Conservation (phyloP, 148 eudicot species). For the Fagopyrum homotropicum region DNA sequence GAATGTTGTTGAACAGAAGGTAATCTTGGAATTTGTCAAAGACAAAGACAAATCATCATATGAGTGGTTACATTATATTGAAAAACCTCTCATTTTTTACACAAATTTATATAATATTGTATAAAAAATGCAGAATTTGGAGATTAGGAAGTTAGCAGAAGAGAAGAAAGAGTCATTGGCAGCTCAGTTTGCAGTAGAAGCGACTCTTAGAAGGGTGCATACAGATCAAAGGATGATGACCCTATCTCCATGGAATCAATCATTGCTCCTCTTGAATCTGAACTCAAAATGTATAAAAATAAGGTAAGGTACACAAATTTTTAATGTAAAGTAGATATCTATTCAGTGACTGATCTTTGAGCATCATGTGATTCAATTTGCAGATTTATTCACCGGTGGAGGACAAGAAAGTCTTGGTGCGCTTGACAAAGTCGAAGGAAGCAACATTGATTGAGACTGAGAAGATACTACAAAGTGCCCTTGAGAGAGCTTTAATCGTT, state of each 20-base stretch:
- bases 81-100: neutral
- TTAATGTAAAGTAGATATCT: neutral
- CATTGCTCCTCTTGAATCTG: constrained; percentile 91
- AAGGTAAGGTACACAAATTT: constrained; percentile 37
- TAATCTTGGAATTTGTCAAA: constrained; percentile 12
- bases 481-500: constrained; percentile 78
- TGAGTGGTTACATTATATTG: neutral
- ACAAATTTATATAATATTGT: constrained; percentile 1
- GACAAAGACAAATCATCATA: neutral
- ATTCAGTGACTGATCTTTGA: neutral
- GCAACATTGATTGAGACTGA: constrained; percentile 84
- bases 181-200: constrained; percentile 93
- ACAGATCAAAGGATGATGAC: constrained; percentile 64
- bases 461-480: constrained; percentile 75
- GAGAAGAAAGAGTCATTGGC: constrained; percentile 85
- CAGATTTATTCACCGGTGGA: constrained; percentile 65
- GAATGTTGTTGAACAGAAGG: constrained; percentile 64
- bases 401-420: constrained; percentile 69
- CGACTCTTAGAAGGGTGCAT: constrained; percentile 76
- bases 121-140: constrained; percentile 60
- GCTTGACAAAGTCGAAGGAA: constrained; percentile 83
- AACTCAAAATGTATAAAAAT: constrained; percentile 59
- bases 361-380: neutral
- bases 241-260: constrained; percentile 58
- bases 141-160: constrained; percentile 52